phyloP scores from a whole-genome alignment of 441 rosid species.

The Gossypium aridum region DNA sequence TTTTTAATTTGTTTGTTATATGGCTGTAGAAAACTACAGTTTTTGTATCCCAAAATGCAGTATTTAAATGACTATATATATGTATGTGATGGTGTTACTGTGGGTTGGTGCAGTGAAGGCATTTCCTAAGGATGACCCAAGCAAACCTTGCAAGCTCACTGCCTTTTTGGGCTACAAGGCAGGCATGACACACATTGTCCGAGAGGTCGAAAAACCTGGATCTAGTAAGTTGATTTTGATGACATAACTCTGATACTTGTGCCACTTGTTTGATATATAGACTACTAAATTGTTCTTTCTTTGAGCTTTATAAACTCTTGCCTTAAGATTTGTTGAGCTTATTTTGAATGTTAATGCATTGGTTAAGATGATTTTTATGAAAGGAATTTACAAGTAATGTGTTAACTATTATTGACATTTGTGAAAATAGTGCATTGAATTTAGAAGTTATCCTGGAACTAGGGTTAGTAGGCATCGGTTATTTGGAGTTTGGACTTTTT shows the following conservation, averaged over 20 bases:
- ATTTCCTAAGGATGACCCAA: slow-evolving; percentile 78
- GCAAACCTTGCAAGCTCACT: slow-evolving; percentile 72
- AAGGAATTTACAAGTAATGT: neutral
- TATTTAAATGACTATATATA: neutral
- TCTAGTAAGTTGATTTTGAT: slow-evolving; percentile 48
- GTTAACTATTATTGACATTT: neutral
- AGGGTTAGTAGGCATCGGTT: neutral
- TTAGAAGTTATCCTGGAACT: neutral
- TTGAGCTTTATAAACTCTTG: neutral
- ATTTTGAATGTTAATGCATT: neutral
- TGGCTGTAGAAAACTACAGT: neutral
- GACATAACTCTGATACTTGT: neutral
- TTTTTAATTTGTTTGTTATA: neutral
- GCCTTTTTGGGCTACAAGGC: slow-evolving; percentile 94
- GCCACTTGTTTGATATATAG: neutral
- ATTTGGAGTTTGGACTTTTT: neutral
- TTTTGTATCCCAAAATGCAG: neutral
- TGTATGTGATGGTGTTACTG: neutral
- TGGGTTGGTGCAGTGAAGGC: slow-evolving; percentile 64
- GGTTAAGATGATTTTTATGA: neutral
- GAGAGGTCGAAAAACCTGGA: slow-evolving; percentile 94
- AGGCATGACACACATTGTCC: slow-evolving; percentile 91
- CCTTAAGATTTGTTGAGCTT: neutral
- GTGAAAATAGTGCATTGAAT: neutral
- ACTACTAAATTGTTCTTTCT: neutral